These are phyloP conservation scores for Lachnellula arida DNA, from an alignment of 2,329 filamentous ascomycete species.

Conservation along the genomic window DNA sequence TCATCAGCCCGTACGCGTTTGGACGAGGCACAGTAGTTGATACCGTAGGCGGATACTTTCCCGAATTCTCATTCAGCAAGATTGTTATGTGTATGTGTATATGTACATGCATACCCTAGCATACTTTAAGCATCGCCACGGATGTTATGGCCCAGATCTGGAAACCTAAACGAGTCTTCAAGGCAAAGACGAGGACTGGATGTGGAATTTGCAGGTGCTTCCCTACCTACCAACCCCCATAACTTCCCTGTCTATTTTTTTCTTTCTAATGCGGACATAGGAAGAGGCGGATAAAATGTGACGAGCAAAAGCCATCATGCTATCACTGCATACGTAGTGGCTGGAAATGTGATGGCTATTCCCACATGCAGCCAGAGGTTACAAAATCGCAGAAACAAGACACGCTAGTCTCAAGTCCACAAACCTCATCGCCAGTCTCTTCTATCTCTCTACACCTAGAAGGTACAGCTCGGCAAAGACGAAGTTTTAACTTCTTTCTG, in stretches of 20 bases:
- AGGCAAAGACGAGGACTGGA: background rate
- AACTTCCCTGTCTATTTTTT: background rate
- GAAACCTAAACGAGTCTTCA: background rate
- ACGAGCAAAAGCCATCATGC: background rate
- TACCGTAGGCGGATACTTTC: background rate
- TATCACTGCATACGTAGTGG: background rate
- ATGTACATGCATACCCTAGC: background rate
- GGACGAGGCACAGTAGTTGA: no score
- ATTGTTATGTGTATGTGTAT: background rate
- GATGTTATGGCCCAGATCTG: background rate
- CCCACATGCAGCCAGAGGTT: background rate
- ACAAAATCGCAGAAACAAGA: background rate
- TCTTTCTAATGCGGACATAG: background rate
- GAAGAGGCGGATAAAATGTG: background rate
- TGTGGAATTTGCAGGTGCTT: background rate
- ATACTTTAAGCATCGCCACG: background rate
- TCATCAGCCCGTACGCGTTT: background rate
- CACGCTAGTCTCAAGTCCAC: background rate
- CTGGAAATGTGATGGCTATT: background rate
- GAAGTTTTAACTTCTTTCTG: slow-evolving; percentile 56
- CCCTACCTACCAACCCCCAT: background rate
- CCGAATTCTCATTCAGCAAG: background rate
- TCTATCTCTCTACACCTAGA: background rate
- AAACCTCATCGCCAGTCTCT: background rate
- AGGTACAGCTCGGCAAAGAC: background rate